Evolutionary conservation across 2,329 filamentous ascomycete genomes (phyloP), one percentile per base, ranked within the genome.

Genomic region (Pseudonectria buxi): DNA sequence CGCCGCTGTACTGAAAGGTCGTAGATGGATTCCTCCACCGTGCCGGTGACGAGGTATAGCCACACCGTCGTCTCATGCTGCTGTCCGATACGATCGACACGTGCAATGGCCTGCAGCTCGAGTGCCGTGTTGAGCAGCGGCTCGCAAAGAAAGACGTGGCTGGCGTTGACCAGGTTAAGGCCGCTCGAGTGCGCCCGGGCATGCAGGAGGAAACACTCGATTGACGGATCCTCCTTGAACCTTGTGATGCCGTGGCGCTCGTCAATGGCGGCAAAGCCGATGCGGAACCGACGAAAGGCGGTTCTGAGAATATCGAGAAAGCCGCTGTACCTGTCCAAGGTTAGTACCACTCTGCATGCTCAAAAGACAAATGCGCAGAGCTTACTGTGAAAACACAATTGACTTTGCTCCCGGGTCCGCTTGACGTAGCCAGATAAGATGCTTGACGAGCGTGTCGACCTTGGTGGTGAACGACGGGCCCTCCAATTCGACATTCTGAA

Each of bases 21-120:
- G 62, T 96, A 88, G 43, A 96, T 94, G 2, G 83, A 83, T 63
- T 94, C 83, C 55, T 98, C 92, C 0, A 96, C 86, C 0, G 90
- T 94, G 33, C 84, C 86, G 12, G 83, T 78, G n/a, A 95, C 76
- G 3, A 96, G 72, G 57, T 96, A 96, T 59, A 95, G 83, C 84
- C 89, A 96, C 2, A 96, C 88, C 0, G 86, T 95, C 1, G 92
- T 98, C 46, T 85, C 74, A 33, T 85, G 79, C 44, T 81, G 72
- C 61, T 96, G 92, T 0, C 92, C 92, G 44, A 98, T 98, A 25
- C 92, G 79, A 56, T 98, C 88, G 2, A 98, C 89, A 37, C 92
- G 83, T 1, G 90, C 89, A 53, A 96, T 94, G 11, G 89, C 90
- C 59, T 98, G 92, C 9, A 96, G 71, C 60, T 96, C 92, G 12